These are phyloP conservation scores for Penicillium corylophilum DNA, from an alignment of 2,329 filamentous ascomycete species.

Conservation along the genomic window DNA sequence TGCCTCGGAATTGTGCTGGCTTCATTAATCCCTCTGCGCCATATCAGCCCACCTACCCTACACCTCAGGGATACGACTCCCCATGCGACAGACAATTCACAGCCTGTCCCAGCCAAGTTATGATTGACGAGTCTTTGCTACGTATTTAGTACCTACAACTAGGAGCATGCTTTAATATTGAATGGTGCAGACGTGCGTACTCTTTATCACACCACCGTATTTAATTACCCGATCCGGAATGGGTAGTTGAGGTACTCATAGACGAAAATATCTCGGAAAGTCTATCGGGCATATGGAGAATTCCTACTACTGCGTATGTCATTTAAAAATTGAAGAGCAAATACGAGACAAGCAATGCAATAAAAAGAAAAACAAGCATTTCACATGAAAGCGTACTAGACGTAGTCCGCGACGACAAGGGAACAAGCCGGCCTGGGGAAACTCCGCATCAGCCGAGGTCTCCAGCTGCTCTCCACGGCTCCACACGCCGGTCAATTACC, in stretches of 20 bases:
- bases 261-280: constrained; percentile 9
- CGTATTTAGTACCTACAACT: background rate
- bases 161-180: background rate
- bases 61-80: constrained; percentile 3
- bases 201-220: background rate
- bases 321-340: background rate
- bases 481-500: constrained; percentile 25
- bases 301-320: background rate
- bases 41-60: background rate
- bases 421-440: background rate
- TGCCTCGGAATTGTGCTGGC: background rate
- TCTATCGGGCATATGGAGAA: background rate
- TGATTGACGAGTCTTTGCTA: constrained; percentile 6
- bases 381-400: constrained; percentile 10
- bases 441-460: constrained; percentile 24
- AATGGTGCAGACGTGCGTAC: background rate
- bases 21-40: background rate
- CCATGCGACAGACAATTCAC: constrained; percentile 15
- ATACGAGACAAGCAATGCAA: background rate
- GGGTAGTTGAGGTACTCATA: background rate
- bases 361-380: constrained; percentile 1
- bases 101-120: background rate
- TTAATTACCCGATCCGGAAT: background rate
- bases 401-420: constrained; percentile 1
- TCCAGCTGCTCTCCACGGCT: constrained; percentile 16